Conservation (phyloP, 164 flowering plant genomes). For the Sextonia rubra region DNA sequence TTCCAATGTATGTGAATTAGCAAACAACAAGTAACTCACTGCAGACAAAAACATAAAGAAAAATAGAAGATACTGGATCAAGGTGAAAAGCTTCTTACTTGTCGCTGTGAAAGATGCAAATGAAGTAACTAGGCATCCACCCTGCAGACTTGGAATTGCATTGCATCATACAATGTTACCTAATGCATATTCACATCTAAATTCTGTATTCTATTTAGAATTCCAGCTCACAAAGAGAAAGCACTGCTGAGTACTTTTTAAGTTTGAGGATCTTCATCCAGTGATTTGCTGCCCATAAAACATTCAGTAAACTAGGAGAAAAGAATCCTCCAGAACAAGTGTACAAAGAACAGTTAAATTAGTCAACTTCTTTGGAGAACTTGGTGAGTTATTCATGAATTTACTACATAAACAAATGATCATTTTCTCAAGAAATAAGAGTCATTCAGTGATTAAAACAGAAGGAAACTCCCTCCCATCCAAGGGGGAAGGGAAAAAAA, state of each 20-base stretch:
- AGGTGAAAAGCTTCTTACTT: slow-evolving; percentile 50
- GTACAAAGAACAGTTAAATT: neutral
- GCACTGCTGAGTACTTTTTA: neutral
- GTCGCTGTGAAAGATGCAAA: slow-evolving; percentile 38
- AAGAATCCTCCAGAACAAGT: neutral
- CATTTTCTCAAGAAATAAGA: too few relatives aligned
- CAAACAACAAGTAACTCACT: slow-evolving; percentile 6
- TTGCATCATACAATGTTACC: slow-evolving; percentile 15
- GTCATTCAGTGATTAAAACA: neutral
- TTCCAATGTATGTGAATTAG: neutral
- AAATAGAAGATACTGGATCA: slow-evolving; percentile 6
- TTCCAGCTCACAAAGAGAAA: neutral
- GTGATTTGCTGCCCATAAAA: neutral
- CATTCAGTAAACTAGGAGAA: neutral
- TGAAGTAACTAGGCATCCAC: slow-evolving; percentile 38
- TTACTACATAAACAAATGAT: too few relatives aligned
- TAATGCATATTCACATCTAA: slow-evolving; percentile 11
- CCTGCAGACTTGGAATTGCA: slow-evolving; percentile 55
- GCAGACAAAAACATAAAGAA: slow-evolving; percentile 1
- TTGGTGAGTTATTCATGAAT: neutral
- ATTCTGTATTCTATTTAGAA: slow-evolving; percentile 6
- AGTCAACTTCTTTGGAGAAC: neutral
- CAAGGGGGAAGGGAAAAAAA: too few relatives aligned
- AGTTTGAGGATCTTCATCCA: neutral
- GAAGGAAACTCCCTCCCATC: neutral